Percentiles rank a stretch among this genome's conserved stretches.
Evolutionary conservation across 495 filamentous ascomycete species (phyloP).

Genomic region (Neurospora tetraspora): DNA sequence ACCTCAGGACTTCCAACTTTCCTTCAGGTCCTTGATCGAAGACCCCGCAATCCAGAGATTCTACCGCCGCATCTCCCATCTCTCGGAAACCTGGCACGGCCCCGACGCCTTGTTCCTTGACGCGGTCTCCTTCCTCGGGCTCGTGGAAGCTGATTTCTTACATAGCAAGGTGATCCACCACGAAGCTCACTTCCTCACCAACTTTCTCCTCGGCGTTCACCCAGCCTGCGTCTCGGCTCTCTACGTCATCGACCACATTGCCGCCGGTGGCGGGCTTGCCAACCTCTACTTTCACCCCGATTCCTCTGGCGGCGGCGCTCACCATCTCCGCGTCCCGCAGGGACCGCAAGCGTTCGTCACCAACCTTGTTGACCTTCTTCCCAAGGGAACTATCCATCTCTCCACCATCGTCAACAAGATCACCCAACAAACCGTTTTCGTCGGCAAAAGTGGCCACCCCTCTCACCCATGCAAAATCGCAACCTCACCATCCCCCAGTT

Average conservation of each 20-base stretch:
- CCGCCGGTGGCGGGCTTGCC: slow-evolving; percentile 31
- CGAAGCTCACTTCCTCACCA: slow-evolving; percentile 23
- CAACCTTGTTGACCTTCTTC: neutral
- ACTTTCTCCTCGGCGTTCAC: slow-evolving; percentile 36
- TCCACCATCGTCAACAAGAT: slow-evolving; percentile 1
- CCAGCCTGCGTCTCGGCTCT: slow-evolving; percentile 32
- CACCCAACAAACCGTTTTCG: neutral
- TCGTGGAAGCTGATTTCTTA: slow-evolving; percentile 12
- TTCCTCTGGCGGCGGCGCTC: slow-evolving; percentile 4
- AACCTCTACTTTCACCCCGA: slow-evolving; percentile 29
- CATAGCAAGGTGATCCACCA: neutral
- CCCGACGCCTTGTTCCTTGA: slow-evolving; percentile 15
- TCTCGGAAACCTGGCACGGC: slow-evolving; percentile 3
- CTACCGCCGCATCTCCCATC: neutral
- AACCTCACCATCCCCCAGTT: neutral
- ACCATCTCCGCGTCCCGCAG: slow-evolving; percentile 6
- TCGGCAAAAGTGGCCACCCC: neutral
- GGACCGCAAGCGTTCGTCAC: slow-evolving; percentile 1
- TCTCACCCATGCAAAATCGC: neutral
- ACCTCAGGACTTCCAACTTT: neutral
- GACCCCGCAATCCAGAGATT: neutral
- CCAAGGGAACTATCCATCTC: neutral
- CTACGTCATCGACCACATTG: slow-evolving; percentile 42
- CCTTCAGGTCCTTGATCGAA: neutral
- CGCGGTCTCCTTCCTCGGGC: slow-evolving; percentile 21